These are phyloP conservation scores for Hymenotorrendiella dingleyae DNA, from an alignment of 2,329 filamentous ascomycete species.

Conservation along the genomic window DNA sequence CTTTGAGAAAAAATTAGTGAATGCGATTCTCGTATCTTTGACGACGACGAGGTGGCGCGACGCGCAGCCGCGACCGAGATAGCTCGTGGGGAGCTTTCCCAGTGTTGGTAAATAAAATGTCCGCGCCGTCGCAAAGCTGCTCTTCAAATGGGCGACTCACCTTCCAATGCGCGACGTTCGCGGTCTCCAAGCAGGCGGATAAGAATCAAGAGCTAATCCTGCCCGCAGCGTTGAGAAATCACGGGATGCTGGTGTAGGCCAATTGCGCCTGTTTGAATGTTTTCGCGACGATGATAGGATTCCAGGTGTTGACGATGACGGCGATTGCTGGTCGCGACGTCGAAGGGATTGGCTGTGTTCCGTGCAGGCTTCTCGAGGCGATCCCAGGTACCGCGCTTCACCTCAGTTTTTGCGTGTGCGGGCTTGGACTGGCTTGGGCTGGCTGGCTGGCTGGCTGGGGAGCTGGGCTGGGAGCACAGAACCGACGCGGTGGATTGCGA, in stretches of 20 bases:
- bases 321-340: constrained; percentile 5
- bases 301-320: constrained; percentile 15
- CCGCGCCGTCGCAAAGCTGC: constrained; percentile 12
- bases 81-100: constrained; percentile 9
- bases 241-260: constrained; percentile 25
- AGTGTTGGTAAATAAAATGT: constrained; percentile 21
- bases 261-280: constrained; percentile 26
- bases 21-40: neutral
- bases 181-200: constrained; percentile 10
- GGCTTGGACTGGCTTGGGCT: neutral
- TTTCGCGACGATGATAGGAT: constrained; percentile 28
- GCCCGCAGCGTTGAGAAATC: constrained; percentile 28
- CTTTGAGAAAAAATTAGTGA: neutral
- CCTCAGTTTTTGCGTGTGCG: too few species aligned
- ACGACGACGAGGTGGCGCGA: constrained; percentile 11
- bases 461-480: constrained; percentile 1
- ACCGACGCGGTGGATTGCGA: neutral
- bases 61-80: constrained; percentile 13
- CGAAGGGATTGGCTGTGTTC: constrained; percentile 23
- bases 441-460: neutral
- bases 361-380: constrained; percentile 15
- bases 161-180: constrained; percentile 23
- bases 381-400: constrained; percentile 5
- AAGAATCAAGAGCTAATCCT: constrained; percentile 20
- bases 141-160: constrained; percentile 17